These are phyloP conservation scores for Polyporus tsugae DNA, from an alignment of 1,284 basidiomycete species.

Conservation along the genomic window DNA sequence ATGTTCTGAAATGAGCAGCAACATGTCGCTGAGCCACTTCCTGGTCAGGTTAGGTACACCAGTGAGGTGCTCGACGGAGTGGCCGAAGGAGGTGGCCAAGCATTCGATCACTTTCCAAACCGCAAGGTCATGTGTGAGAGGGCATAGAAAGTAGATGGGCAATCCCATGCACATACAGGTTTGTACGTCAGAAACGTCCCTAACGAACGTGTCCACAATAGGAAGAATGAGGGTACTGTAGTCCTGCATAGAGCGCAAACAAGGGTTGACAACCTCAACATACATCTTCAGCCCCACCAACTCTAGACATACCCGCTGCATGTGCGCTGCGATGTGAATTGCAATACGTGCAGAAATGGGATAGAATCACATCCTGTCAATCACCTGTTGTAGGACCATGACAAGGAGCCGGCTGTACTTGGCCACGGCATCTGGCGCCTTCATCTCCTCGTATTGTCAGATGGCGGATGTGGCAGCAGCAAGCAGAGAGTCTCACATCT, in stretches of 20 bases:
- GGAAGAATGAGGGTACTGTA: neutral
- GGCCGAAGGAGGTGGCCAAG: neutral
- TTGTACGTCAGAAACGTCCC: neutral
- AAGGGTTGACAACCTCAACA: neutral
- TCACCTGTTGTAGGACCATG: conserved; percentile 7
- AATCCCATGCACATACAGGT: neutral
- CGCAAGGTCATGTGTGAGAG: neutral
- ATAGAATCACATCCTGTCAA: conserved; percentile 1
- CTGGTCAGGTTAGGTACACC: neutral
- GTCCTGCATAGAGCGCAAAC: neutral
- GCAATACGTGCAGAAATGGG: neutral
- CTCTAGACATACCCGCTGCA: conserved; percentile 12
- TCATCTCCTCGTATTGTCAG: neutral
- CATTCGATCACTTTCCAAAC: no score
- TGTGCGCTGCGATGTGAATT: conserved; percentile 15
- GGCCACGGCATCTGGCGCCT: no score
- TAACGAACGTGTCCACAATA: conserved; percentile 9
- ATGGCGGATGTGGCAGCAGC: neutral
- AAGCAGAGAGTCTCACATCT: no score
- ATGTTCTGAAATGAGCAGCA: neutral
- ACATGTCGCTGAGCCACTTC: neutral
- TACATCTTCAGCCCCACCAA: conserved; percentile 9
- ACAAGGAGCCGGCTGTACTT: neutral
- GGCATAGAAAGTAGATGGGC: conserved; percentile 12
- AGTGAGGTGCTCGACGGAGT: neutral